Conservation (phyloP, 345 rosid genomes). For the Arabidopsis suecica region DNA sequence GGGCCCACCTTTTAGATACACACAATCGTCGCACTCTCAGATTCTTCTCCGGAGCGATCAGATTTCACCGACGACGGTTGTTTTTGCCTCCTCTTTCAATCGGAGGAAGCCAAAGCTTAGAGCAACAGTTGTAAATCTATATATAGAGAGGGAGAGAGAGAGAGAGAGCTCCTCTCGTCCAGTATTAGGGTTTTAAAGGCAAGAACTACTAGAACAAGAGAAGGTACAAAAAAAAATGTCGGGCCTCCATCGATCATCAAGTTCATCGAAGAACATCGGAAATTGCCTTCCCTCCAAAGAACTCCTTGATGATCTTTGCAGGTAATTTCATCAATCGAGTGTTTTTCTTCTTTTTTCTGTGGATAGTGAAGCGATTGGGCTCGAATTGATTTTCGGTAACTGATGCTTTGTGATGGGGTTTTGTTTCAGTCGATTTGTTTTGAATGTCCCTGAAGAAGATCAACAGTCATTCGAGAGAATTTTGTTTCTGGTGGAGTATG, state of each 20-base stretch:
- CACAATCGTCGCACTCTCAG: slow-evolving; percentile 15
- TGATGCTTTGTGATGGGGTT: slow-evolving; percentile 20
- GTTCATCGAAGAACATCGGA: slow-evolving; percentile 74
- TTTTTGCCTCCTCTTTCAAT: slow-evolving; percentile 19
- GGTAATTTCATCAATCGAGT: slow-evolving; percentile 52
- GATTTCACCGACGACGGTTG: slow-evolving; percentile 29
- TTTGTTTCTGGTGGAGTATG: slow-evolving; percentile 93
- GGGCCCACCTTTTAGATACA: slow-evolving; percentile 18
- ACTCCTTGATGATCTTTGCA: slow-evolving; percentile 99
- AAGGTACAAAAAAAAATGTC: slow-evolving; percentile 51
- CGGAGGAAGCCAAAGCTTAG: background rate
- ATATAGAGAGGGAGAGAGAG: background rate
- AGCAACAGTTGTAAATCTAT: background rate
- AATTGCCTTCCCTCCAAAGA: slow-evolving; percentile 85
- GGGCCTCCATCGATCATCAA: slow-evolving; percentile 70
- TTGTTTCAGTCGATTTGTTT: slow-evolving; percentile 84
- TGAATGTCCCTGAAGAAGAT: slow-evolving; percentile 98
- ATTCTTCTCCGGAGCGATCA: slow-evolving; percentile 32
- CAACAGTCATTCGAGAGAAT: slow-evolving; percentile 97
- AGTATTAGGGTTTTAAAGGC: slow-evolving; percentile 42
- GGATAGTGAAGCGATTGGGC: slow-evolving; percentile 21
- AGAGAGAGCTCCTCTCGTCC: slow-evolving; percentile 18
- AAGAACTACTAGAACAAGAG: background rate
- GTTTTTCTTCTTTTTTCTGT: background rate
- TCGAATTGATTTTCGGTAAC: slow-evolving; percentile 15